Evolutionary conservation across 129 eudicot species (phyloP), one percentile per base, ranked within the genome.

Genomic region (Ambrosia trifida): DNA sequence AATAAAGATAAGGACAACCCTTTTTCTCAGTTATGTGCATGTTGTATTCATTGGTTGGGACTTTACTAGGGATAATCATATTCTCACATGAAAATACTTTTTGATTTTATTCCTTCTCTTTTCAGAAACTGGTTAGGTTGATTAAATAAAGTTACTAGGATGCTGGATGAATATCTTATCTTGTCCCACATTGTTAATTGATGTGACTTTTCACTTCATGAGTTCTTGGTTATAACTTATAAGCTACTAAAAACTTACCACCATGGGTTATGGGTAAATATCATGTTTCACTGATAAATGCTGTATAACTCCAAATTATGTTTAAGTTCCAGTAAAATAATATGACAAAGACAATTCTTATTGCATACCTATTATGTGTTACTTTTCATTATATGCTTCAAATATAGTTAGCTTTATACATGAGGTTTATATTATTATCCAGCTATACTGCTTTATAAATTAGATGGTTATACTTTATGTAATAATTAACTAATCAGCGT

Each of bases 61-160:
- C 7, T 24, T 24, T 1, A 24, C 28, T 14, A 35, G 63, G 17
- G 71, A 63, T 62, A 7, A 49, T 73, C 40, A 73, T 49, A 50
- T 35, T 61, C 60, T 16, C 60, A 44, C 60, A 31, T 47, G 47
- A 72, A 59, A 5, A 59, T 31, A 54, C 36, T 41, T 4, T 13
- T 7, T n/a, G 5, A 5, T 46, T 40, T 62, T 62, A 61, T 45
- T 62, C 60, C 60, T 50, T 61, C 63, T 28, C 30, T 47, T 69
- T 69, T 36, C 51, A 54, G 54, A 70, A 54, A 47, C 63, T 51
- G 45, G 30, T 69, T 69, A 49, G 74, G 64, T 50, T 51, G 73
- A 50, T 69, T 35, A 52, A 35, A 69, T 47, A 3, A 43, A 36
- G 10, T 18, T 67, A 31, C 45, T 68, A 30, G 56, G 60, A 16